Evolutionary conservation across 345 rosid species (phyloP).

Genomic region (Conringia planisiliqua): DNA sequence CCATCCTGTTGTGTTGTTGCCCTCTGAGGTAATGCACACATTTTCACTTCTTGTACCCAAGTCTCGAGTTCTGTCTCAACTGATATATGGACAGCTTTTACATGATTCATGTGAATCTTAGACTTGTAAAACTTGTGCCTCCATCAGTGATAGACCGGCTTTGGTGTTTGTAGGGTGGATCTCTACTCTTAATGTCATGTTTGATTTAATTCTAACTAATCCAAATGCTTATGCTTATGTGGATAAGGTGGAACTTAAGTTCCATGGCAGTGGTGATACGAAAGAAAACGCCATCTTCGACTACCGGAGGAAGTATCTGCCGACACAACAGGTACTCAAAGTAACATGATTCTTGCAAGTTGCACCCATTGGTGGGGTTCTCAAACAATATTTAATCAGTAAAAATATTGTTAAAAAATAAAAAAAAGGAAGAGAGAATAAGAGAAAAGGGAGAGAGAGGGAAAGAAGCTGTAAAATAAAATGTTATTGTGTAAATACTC

Average conservation of each 20-base stretch:
- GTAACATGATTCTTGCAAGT: slow-evolving; percentile 8
- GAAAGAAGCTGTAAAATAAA: too few relatives aligned
- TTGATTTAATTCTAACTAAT: slow-evolving; percentile 8
- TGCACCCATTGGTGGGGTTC: too few relatives aligned
- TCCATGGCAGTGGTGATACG: slow-evolving; percentile 56
- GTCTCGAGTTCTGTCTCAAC: too few relatives aligned
- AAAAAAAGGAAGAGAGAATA: too few relatives aligned
- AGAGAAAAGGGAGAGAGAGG: too few relatives aligned
- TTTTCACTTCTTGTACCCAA: neutral
- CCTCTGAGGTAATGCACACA: slow-evolving; percentile 67
- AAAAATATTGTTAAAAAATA: too few relatives aligned
- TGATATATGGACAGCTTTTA: neutral
- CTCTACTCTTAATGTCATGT: neutral
- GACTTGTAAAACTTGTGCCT: neutral
- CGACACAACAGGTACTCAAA: slow-evolving; percentile 78
- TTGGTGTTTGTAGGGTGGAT: neutral
- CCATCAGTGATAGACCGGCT: neutral
- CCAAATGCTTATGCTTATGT: slow-evolving; percentile 27
- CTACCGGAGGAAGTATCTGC: slow-evolving; percentile 90
- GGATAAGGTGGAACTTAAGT: slow-evolving; percentile 81
- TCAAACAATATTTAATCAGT: too few relatives aligned
- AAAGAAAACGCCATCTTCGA: slow-evolving; percentile 83
- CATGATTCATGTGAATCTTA: neutral
- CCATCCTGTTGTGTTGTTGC: slow-evolving; percentile 75
- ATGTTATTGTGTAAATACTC: too few relatives aligned